Percentiles rank a stretch among this genome's conserved stretches.
Evolutionary conservation across 441 rosid species (phyloP).

Genomic region (Populus trichocarpa): DNA sequence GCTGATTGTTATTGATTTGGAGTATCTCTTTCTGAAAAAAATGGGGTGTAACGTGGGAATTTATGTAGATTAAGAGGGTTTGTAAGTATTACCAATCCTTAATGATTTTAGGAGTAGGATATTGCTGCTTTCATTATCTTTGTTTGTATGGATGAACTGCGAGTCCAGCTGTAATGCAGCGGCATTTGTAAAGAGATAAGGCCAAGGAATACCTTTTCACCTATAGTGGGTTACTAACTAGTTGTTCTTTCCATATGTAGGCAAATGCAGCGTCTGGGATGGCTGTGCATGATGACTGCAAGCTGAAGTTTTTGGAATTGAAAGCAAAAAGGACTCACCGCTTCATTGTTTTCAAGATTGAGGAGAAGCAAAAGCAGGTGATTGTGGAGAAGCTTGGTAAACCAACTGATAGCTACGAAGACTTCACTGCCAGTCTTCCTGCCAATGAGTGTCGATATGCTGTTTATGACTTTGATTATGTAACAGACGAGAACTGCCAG

Average conservation of each 20-base stretch:
- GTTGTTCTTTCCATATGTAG: slow-evolving; percentile 17
- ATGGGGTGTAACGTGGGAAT: background rate
- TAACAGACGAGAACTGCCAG: slow-evolving; percentile 53
- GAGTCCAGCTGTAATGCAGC: background rate
- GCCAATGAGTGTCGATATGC: slow-evolving; percentile 62
- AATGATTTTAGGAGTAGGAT: background rate
- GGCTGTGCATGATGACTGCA: slow-evolving; percentile 69
- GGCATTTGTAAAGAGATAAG: background rate
- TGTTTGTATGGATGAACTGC: background rate
- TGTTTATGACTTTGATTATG: slow-evolving; percentile 54
- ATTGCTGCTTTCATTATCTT: background rate
- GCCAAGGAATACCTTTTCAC: background rate
- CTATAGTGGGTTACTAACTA: background rate
- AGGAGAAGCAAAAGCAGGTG: slow-evolving; percentile 59
- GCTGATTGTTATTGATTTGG: background rate
- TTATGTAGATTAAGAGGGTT: background rate
- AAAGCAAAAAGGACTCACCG: slow-evolving; percentile 58
- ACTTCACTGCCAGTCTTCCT: slow-evolving; percentile 51
- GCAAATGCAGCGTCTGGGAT: slow-evolving; percentile 60
- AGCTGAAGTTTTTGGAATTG: slow-evolving; percentile 54
- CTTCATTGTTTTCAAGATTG: slow-evolving; percentile 52
- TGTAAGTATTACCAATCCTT: background rate
- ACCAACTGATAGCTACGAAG: slow-evolving; percentile 49
- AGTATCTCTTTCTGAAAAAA: too few species aligned
- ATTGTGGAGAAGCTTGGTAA: slow-evolving; percentile 57